Percentiles rank a stretch among this genome's conserved stretches.
These are phyloP conservation scores for Tetrahymena elliotti DNA, from an alignment of 73 alveolate species.

Conservation along the genomic window DNA sequence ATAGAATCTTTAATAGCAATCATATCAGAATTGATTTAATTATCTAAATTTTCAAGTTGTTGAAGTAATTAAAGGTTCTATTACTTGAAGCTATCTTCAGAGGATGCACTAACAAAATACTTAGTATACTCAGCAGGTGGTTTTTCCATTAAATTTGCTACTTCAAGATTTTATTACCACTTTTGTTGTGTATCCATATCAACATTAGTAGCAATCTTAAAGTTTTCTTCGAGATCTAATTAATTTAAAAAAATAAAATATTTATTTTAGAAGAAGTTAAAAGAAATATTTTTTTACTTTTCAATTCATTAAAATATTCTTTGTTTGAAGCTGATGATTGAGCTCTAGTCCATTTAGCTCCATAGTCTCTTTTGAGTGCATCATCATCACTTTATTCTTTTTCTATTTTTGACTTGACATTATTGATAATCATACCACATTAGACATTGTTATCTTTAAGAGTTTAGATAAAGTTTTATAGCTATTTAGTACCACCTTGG, in stretches of 20 bases:
- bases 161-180: background rate
- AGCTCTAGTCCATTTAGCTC: background rate
- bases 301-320: background rate
- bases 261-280: background rate
- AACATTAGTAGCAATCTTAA: background rate
- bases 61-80: background rate
- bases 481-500: background rate
- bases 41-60: background rate
- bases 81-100: background rate
- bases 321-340: background rate
- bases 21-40: background rate
- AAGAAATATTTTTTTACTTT: background rate
- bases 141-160: background rate
- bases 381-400: background rate
- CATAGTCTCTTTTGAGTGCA: background rate
- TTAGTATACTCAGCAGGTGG: background rate
- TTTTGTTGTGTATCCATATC: background rate
- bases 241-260: background rate
- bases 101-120: background rate
- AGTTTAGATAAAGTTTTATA: background rate
- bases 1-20: background rate
- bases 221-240: background rate
- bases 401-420: background rate
- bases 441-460: background rate
- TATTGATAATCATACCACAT: background rate